Conservation (phyloP, 257 asterid species). For the Jaltomata sinuosa region DNA sequence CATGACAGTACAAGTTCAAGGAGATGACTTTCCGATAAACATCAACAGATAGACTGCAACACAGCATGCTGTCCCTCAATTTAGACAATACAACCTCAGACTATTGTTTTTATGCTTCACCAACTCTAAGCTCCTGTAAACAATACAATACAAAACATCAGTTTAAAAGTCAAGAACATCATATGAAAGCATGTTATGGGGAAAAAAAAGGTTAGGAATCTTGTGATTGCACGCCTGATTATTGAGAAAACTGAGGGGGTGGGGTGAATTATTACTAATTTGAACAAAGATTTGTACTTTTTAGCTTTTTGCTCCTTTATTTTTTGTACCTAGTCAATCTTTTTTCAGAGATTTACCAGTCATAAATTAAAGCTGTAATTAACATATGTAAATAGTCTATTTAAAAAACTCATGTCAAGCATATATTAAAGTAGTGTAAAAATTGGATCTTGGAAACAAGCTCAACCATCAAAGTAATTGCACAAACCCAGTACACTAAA, state of each 20-base stretch:
- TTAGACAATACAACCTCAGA: background rate
- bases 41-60: conserved; percentile 65
- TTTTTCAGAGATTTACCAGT: background rate
- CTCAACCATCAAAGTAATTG: background rate
- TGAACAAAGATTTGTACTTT: background rate
- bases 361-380: background rate
- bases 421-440: background rate
- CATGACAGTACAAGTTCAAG: conserved; percentile 83
- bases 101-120: background rate
- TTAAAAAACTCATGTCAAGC: background rate
- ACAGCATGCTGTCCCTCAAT: conserved; percentile 72
- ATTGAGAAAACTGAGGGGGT: background rate
- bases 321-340: background rate
- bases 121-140: conserved; percentile 25
- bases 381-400: too few species aligned
- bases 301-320: background rate
- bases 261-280: background rate
- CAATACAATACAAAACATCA: background rate
- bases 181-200: background rate
- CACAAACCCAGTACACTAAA: background rate
- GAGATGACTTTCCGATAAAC: conserved; percentile 69
- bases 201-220: background rate
- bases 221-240: background rate
- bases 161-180: background rate
- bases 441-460: background rate